Evolutionary conservation across 2,329 filamentous ascomycete species (phyloP), one percentile per base, ranked within the genome.

Genomic region (Ophiocordyceps unilateralis): DNA sequence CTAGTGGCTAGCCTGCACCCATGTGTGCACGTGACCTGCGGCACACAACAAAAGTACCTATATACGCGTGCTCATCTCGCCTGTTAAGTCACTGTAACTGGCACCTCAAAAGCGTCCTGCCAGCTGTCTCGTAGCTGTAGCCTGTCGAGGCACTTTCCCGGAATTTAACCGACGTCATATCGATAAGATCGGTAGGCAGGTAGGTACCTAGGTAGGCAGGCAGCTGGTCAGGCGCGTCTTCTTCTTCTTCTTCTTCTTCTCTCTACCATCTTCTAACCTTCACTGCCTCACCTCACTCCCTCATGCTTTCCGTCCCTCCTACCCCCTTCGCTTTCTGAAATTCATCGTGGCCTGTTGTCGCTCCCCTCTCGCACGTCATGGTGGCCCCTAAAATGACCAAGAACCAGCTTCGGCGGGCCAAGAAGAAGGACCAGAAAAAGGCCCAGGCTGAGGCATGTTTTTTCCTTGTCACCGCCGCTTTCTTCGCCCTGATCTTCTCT

Each of bases 381-480:
- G 75, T 74, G 55, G 61, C 68, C 50, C 62, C 70, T 51, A 93
- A 89, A 68, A 78, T 82, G 68, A 87, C 82, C 60, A 96, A 95
- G 70, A 95, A 95, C 64, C 86, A 93, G 65, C 81, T 88, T 69
- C 77, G 87, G 60, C 79, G 89, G 60, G 83, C 86, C 41, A 88
- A 89, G 70, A 94, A 91, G 75, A 95, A 94, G 78, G 83, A 86
- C 54, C 77, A 85, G 58, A 93, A 93, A 67, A 78, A 78, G 55
- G 63, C 75, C 51, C 65, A 72, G 42, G 65, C 73, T 59, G 66
- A 77, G 53, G 74, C 76, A 36, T 20, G 32, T 36, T 36, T 36
- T 36, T 11, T 36, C n/a, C 9, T 15, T 17, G n/a, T 5, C 32
- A 34, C 5, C 9, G 5, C 10, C n/a, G 32, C 32, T 11, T 36